Evolutionary conservation across 148 eudicot species (phyloP).

Genomic region (Beta vulgaris): DNA sequence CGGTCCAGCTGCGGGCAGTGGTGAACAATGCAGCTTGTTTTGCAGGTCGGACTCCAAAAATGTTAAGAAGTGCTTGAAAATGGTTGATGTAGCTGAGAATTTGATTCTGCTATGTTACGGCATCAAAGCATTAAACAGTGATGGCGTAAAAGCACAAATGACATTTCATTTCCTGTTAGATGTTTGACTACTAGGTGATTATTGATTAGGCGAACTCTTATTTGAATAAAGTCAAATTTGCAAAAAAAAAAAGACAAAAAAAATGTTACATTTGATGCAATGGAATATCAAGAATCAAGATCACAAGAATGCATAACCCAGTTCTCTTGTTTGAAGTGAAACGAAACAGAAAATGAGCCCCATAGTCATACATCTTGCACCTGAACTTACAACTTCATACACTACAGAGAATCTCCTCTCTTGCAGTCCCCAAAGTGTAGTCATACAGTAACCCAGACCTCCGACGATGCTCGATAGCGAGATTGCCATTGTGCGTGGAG

Average conservation of each 20-base stretch:
- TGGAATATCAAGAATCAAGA: background rate
- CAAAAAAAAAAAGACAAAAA: too few relatives aligned
- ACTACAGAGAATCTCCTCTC: slow-evolving; percentile 35
- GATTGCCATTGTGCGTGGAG: slow-evolving; percentile 26
- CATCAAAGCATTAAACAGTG: too few relatives aligned
- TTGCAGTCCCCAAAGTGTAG: slow-evolving; percentile 32
- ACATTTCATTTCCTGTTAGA: too few relatives aligned
- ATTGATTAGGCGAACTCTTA: too few relatives aligned
- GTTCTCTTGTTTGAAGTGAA: slow-evolving; percentile 30
- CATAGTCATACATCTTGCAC: slow-evolving; percentile 34
- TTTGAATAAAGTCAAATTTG: background rate
- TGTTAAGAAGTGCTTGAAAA: too few relatives aligned
- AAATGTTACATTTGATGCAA: background rate
- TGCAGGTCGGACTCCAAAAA: too few relatives aligned
- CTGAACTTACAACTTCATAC: slow-evolving; percentile 35
- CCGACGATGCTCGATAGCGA: slow-evolving; percentile 28
- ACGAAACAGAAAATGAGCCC: slow-evolving; percentile 43
- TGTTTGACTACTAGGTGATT: too few relatives aligned
- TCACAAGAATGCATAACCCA: slow-evolving; percentile 24
- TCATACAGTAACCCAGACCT: slow-evolving; percentile 25
- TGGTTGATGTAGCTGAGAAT: too few relatives aligned
- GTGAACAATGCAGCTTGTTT: too few relatives aligned
- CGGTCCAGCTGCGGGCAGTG: too few relatives aligned
- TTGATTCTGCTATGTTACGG: too few relatives aligned
- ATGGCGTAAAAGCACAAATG: too few relatives aligned